Evolutionary conservation across 2,329 filamentous ascomycete genomes (phyloP).

Genomic region (Exophiala oligosperma): DNA sequence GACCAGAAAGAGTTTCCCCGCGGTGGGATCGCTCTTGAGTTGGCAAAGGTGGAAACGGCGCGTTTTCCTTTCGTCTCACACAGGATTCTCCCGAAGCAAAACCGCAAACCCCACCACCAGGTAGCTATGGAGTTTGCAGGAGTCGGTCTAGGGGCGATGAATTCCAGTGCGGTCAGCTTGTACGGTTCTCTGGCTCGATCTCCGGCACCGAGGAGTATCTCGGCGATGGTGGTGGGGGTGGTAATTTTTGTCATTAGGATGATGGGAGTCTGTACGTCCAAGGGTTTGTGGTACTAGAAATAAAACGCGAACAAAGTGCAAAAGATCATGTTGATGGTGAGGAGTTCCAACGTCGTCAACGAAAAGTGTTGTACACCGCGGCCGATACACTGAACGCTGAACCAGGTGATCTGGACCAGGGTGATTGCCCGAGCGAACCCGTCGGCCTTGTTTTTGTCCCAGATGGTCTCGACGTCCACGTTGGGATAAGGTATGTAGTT

Average conservation of each 20-base stretch:
- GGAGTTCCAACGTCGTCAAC: constrained; percentile 33
- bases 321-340: constrained; percentile 31
- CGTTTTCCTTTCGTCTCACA: constrained; percentile 3
- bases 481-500: constrained; percentile 25
- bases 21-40: neutral
- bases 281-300: constrained; percentile 35
- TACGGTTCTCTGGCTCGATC: no score
- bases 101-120: constrained; percentile 2
- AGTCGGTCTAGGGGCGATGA: no score
- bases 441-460: constrained; percentile 30
- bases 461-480: constrained; percentile 21
- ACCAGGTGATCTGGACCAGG: constrained; percentile 21
- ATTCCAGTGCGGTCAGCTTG: no score
- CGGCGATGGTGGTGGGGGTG: no score
- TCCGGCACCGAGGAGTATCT: no score
- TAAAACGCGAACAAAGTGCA: constrained; percentile 31
- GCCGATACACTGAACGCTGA: constrained; percentile 24
- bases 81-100: constrained; percentile 7
- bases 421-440: constrained; percentile 18
- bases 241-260: constrained; percentile 8
- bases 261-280: constrained; percentile 30
- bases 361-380: constrained; percentile 25
- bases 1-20: no score
- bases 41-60: neutral
- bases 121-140: constrained; percentile 1